Base-by-base conservation (phyloP, 2,329 filamentous ascomycete species). In the Fusarium sambucinum region DNA sequence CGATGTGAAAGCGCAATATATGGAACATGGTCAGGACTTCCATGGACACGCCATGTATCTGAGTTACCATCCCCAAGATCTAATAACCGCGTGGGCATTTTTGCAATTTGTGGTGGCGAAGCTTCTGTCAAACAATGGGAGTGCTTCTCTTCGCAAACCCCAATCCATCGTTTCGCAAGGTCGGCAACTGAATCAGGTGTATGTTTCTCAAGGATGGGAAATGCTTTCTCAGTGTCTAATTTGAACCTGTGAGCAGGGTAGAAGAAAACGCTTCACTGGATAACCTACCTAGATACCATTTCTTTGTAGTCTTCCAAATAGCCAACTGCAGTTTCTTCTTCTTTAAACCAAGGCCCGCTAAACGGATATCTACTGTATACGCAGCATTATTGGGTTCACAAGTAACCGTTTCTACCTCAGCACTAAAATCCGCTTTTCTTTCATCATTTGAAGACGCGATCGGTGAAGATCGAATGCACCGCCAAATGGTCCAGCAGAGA, bases 1-100 rank as follows among this genome's bases (percentile, higher is more conserved):
- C 48, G 37, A 3, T 57, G 55, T 2, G 55, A 30, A 0, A 57
- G 48, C 1, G 55, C 37, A 3, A 19, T 5, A 6, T 55, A 42
- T 25, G 40, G 40, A 7, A 42, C 40, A 1, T 42, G 40, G 9
- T 9, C 7, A 10, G 21, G 40, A 0, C 1, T 25, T 17, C 25
- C 9, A 25, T 42, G 16, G 5, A 57, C 4, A 1, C 13, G 9
- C 29, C 55, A 42, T 2, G 3, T 4, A 0, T 5, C 16, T 1
- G 17, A 14, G 4, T 12, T n/a, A 21, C 1, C 27, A 1, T n/a
- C 10, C 0, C 47, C 55, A 0, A n/a, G 3, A 29, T 23, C 4
- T 1, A 13, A 11, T 0, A 55, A 17, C 0, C 55, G 5, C 9
- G 7, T 33, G 3, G 17, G 32, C 46, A 42, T 42, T n/a, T 11